Evolutionary conservation across 306 rosid species (phyloP).

Genomic region (Sesbania bispinosa): DNA sequence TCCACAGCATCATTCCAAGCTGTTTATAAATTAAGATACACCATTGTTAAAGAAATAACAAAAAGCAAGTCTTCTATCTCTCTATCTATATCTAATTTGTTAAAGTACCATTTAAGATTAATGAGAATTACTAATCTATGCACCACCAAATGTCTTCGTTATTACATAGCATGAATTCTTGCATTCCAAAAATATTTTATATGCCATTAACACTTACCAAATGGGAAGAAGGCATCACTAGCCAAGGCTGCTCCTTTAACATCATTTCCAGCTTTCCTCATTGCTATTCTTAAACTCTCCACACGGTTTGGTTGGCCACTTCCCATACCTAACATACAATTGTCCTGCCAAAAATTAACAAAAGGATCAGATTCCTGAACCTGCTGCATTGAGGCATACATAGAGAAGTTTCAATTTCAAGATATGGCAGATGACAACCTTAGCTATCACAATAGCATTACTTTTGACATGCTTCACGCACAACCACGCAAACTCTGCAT

Average conservation of each 20-base stretch:
- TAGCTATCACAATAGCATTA: constrained; percentile 86
- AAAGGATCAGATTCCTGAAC: constrained; percentile 11
- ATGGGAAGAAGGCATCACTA: constrained; percentile 97
- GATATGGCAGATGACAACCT: constrained; percentile 39
- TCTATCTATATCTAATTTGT: not conserved
- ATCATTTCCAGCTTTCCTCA: constrained; percentile 86
- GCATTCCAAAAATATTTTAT: not conserved
- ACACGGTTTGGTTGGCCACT: constrained; percentile 92
- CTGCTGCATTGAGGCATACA: not conserved
- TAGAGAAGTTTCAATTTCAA: not conserved
- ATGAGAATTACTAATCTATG: not conserved
- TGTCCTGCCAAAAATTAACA: constrained; percentile 49
- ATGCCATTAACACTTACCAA: constrained; percentile 51
- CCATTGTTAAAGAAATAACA: not conserved
- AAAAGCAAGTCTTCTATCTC: not conserved
- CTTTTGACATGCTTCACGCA: constrained; percentile 96
- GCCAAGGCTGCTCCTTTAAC: constrained; percentile 93
- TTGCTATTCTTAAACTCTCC: constrained; percentile 84
- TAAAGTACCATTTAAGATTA: not conserved
- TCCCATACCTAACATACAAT: constrained; percentile 96
- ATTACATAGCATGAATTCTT: not conserved
- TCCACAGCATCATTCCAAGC: constrained; percentile 98
- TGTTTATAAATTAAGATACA: constrained; percentile 32
- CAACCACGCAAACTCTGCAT: constrained; percentile 87
- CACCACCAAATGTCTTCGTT: not conserved